Conservation (phyloP, 2,329 filamentous ascomycete species). For the Lomentospora prolificans region DNA sequence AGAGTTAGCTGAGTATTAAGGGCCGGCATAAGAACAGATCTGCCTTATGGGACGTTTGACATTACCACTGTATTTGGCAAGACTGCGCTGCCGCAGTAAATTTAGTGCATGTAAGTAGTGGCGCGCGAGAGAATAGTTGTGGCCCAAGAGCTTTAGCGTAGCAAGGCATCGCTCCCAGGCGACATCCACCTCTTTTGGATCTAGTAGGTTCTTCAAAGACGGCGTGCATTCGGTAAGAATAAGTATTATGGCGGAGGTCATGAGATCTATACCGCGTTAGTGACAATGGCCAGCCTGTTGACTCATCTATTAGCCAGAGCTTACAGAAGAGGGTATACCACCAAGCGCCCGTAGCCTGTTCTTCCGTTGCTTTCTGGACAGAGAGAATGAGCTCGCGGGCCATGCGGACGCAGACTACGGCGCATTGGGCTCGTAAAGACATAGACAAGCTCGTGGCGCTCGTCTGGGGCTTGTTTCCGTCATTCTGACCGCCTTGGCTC, state of each 20-base stretch:
- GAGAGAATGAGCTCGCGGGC: constrained; percentile 21
- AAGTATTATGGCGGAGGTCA: constrained; percentile 13
- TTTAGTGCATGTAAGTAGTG: neutral
- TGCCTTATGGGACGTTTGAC: neutral
- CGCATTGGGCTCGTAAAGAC: constrained; percentile 19
- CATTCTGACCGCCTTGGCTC: neutral
- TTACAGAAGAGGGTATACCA: constrained; percentile 30
- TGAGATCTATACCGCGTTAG: constrained; percentile 11
- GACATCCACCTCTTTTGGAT: neutral
- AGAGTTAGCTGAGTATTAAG: no score
- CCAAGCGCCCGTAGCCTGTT: constrained; percentile 20
- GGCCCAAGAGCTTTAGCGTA: constrained; percentile 7
- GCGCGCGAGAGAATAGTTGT: neutral
- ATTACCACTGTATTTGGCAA: neutral
- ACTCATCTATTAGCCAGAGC: constrained; percentile 12
- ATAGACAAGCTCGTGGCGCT: constrained; percentile 15
- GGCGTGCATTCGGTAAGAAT: constrained; percentile 11
- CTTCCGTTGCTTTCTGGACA: constrained; percentile 19
- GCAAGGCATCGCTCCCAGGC: constrained; percentile 11
- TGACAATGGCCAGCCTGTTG: neutral
- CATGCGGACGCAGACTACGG: constrained; percentile 19
- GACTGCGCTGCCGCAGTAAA: neutral
- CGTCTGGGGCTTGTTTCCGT: constrained; percentile 9
- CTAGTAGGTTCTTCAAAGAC: neutral
- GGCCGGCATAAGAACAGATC: neutral